Evolutionary conservation across 495 filamentous ascomycete genomes (phyloP), one percentile per base, ranked within the genome.

Genomic region (Neurospora sp.): DNA sequence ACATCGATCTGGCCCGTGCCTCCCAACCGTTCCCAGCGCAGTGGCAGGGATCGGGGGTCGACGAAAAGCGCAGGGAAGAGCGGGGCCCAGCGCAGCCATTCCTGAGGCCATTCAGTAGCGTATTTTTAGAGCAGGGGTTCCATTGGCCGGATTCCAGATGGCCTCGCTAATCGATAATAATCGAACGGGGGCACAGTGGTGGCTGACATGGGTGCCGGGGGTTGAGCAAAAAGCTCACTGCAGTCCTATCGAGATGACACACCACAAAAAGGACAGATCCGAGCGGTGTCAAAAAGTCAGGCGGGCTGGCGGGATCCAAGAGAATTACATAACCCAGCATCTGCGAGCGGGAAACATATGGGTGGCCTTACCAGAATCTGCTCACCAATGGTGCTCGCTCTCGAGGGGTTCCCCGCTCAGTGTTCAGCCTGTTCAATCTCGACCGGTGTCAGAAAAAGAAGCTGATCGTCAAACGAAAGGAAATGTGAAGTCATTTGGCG

Each of bases 91-190:
- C 5, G 27, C 53, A 61, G 27, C 27, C 27, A 35, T 65, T 35
- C 27, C 7, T 61, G 53, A 61, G 22, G 12, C 53, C 53, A 61
- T 31, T 16, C 5, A 35, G 27, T 61, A 61, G 42, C 16, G 39
- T 53, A 35, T 53, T 27, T 70, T 48, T 75, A 72, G 44, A 75
- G 71, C 74, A 72, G 72, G 68, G 71, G 14, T 31, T 45, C 42
- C 40, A 22, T 39, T 18, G 35, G 40, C 69, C 20, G 42, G 45
- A 70, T 31, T 16, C 6, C 27, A 65, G 27, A 65, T 65, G 27
- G 41, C 41, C 40, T 53, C 69, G 72, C 69, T 74, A 73, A 70
- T 80, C 79, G 79, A 78, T 81, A 81, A 81, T 81, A 81, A 81
- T 81, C 79, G 79, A 81, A 75, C 75, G 73, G 79, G 75, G 73